These are phyloP conservation scores for Rutstroemia sp. DNA, from an alignment of 2,329 filamentous ascomycete genomes.

Conservation along the genomic window DNA sequence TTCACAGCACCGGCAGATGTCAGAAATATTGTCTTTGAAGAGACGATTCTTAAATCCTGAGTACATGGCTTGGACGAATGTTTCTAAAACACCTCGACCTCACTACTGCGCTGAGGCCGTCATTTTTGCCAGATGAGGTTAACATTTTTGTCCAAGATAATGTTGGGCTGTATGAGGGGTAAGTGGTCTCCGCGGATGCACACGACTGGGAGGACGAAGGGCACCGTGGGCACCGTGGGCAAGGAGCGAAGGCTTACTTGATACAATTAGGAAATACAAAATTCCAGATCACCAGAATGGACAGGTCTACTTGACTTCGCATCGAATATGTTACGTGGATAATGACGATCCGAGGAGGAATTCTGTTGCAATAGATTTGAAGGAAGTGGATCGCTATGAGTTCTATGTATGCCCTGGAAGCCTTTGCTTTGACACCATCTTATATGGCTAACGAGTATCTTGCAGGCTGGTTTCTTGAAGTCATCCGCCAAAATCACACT, in stretches of 20 bases:
- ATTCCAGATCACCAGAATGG: conserved; percentile 90
- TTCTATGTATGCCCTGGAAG: conserved; percentile 58
- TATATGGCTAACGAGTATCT: conserved; percentile 16
- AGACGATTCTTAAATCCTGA: conserved; percentile 1
- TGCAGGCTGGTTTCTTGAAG: conserved; percentile 80
- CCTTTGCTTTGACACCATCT: not conserved
- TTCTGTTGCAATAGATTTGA: conserved; percentile 79
- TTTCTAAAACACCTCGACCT: conserved; percentile 94
- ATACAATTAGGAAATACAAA: conserved; percentile 71
- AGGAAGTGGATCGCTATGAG: conserved; percentile 84
- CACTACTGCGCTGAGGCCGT: conserved; percentile 90
- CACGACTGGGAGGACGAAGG: no score
- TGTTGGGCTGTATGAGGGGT: conserved; percentile 97
- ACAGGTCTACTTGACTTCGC: conserved; percentile 92
- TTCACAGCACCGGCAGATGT: not conserved
- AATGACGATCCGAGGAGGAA: conserved; percentile 76
- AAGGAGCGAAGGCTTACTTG: no score
- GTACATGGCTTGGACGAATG: conserved; percentile 64
- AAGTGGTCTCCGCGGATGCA: conserved; percentile 32
- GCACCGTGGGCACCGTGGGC: no score
- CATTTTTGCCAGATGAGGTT: conserved; percentile 86
- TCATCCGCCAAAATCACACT: conserved; percentile 92
- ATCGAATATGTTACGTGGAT: conserved; percentile 92
- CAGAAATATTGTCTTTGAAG: not conserved
- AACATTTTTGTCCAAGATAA: conserved; percentile 95